Conservation (phyloP, 2,329 filamentous ascomycete genomes). For the Fusarium miscanthi region DNA sequence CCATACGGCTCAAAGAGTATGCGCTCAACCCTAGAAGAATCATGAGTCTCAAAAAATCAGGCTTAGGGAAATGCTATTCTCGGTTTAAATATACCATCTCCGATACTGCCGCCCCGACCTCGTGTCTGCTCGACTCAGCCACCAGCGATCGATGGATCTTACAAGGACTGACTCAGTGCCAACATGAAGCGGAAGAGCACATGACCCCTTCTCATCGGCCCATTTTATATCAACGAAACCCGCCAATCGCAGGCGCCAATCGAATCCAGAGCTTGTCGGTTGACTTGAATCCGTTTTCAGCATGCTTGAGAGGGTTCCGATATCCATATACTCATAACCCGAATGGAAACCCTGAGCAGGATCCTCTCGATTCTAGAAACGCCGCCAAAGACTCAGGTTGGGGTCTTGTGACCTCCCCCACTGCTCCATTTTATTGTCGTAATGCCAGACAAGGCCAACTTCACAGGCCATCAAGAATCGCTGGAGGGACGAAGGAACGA, state of each 20-base stretch:
- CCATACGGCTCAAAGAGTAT: not conserved
- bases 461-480: not conserved
- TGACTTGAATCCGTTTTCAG: not conserved
- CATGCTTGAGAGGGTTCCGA: not conserved
- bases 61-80: not conserved
- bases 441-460: not conserved
- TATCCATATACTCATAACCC: not conserved
- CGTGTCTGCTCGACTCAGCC: not conserved
- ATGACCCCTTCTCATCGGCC: conserved; percentile 20
- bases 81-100: conserved; percentile 3
- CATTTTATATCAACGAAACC: not conserved
- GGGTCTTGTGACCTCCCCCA: conserved; percentile 33
- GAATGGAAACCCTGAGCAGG: conserved; percentile 6
- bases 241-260: conserved; percentile 27
- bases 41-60: not conserved
- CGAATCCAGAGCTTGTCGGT: not conserved
- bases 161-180: conserved; percentile 17
- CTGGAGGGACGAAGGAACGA: not conserved
- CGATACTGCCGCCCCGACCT: conserved; percentile 32
- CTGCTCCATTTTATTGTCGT: conserved; percentile 8
- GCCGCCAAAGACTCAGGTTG: not conserved
- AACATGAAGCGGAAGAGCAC: conserved; percentile 12
- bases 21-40: not conserved
- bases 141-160: not conserved
- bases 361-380: conserved; percentile 30